Base-by-base conservation (phyloP, 352 stramenopile species). In the Aphanomyces cochlioides region DNA sequence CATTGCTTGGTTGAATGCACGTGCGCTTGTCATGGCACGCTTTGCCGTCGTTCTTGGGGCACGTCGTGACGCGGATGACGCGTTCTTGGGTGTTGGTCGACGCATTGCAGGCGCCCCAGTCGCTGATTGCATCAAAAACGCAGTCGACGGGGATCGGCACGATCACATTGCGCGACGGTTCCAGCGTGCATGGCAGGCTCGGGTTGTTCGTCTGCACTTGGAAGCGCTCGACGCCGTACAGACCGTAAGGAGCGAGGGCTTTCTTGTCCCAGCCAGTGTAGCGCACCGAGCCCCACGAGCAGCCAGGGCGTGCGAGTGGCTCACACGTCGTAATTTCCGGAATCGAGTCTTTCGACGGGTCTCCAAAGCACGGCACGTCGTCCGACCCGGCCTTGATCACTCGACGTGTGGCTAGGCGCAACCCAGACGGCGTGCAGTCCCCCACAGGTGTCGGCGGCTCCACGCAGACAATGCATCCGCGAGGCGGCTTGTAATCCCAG, bases 1-100 rank as follows among this genome's bases (percentile, higher is more conserved):
- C 76, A 0, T 74, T 66, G 3, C 47, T 72, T n/a, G 79, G 85
- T 0, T 72, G 19, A 41, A 74, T 58, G 0, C 63, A 73, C 37
- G 87, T 74, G 1, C 67, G 37, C 21, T 84, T 56, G 13, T 50
- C 5, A 77, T n/a, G 75, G 19, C 82, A 90, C 3, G 36, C 54
- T 0, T 69, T 53, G 3, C 80, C 82, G 12, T 75, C 78, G 67
- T 79, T 87, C 37, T 81, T 66, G 0, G 77, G 69, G 45, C 78
- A 64, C 56, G 50, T 77, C 1, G 75, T 61, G 47, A 79, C 72
- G 36, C 34, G 73, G 6, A 75, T 72, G 17, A 53, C 76, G 28
- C 63, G 82, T 36, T 77, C 74, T 61, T 77, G 72, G 43, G 67
- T 68, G 28, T 77, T 63, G 34, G 80, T 69, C 36, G 15, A 15